Evolutionary conservation across 345 rosid species (phyloP), one percentile per base, ranked within the genome.

Genomic region (Salix dunnii): DNA sequence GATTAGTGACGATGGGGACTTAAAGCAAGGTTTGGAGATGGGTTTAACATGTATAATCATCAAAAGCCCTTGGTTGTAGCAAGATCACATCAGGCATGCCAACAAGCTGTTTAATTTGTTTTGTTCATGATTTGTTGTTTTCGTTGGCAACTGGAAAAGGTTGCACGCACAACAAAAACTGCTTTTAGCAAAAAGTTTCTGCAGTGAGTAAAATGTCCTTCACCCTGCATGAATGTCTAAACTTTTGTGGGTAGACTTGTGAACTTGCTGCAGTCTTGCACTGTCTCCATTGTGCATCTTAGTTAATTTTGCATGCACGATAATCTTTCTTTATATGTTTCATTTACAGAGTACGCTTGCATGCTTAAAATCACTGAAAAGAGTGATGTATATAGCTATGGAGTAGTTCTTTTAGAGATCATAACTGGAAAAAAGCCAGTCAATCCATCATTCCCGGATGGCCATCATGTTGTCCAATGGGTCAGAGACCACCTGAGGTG

Each of bases 351-450:
- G 72, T 92, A 90, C 74, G 98, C 84, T 9, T 91, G 89, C 33
- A 88, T 81, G 89, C 78, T 87, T 53, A 89, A 79, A 74, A 90
- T 92, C 20, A 90, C 94, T 0, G 89, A 85, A 51, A 91, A 90
- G 79, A 90, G 94, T 77, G 98, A 94, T 20, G 97, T 92, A 3
- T 92, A 88, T 60, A 91, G 97, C 76, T 94, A 82, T 7, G 98
- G 98, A 67, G 97, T 94, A 1, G 92, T 94, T 18, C 67, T 94
- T 21, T 60, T 91, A 27, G 98, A 94, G 88, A 89, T 89, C 63
- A 83, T 92, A 85, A 89, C 98, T 0, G 95, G 98, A 2, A 94
- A 91, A 49, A 88, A 78, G 48, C 95, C 98, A 0, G 89, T 90
- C 9, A 97, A 94, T 67, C 89, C 94, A n/a, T 85, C 91, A 2